Percentiles rank a stretch among this genome's conserved stretches.
These are phyloP conservation scores for Peterozyma xylosa DNA, from an alignment of 805 yeast genomes.

Conservation along the genomic window DNA sequence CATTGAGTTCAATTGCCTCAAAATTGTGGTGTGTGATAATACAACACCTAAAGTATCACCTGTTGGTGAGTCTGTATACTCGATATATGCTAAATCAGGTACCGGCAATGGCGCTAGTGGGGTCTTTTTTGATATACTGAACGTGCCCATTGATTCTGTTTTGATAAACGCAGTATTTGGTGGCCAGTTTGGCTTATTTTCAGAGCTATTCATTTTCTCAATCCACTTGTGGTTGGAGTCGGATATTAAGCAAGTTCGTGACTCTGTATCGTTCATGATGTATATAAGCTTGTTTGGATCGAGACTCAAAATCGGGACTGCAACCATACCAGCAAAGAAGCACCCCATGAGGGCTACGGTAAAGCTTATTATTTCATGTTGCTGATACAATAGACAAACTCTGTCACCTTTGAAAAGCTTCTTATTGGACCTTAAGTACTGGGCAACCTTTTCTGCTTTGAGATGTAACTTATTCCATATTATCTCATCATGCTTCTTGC, in stretches of 20 bases:
- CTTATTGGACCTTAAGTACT: constrained; percentile 65
- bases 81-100: constrained; percentile 88
- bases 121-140: constrained; percentile 47
- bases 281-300: constrained; percentile 63
- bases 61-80: constrained; percentile 80
- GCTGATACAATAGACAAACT: constrained; percentile 77
- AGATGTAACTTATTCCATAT: constrained; percentile 87
- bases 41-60: constrained; percentile 94
- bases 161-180: constrained; percentile 68
- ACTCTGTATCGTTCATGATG: constrained; percentile 65
- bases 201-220: constrained; percentile 49
- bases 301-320: constrained; percentile 81
- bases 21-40: constrained; percentile 78
- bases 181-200: constrained; percentile 58
- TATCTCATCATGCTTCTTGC: constrained; percentile 69
- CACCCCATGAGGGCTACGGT: constrained; percentile 85
- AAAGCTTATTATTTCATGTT: constrained; percentile 78
- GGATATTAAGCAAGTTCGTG: constrained; percentile 74
- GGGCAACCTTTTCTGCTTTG: constrained; percentile 83
- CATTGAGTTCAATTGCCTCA: constrained; percentile 80
- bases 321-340: constrained; percentile 87
- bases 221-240: constrained; percentile 71
- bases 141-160: constrained; percentile 81
- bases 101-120: constrained; percentile 58
- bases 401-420: constrained; percentile 76